Evolutionary conservation across 805 yeast species (phyloP).

Genomic region (Pichia rugopelliculosa): DNA sequence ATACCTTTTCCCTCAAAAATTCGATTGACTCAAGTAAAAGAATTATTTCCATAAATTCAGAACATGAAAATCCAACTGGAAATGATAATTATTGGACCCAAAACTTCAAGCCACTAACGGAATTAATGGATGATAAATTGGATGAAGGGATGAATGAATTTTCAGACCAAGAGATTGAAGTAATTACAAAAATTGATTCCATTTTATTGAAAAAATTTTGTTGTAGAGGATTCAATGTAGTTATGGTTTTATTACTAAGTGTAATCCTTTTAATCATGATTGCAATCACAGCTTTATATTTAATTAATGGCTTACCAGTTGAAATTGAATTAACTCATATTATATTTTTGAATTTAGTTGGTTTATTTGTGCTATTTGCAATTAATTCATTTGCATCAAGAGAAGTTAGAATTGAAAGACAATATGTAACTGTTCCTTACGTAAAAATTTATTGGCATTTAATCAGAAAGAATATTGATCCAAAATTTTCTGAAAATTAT

Average conservation of each 20-base stretch:
- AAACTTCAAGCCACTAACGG: constrained; percentile 1
- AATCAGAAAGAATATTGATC: not conserved
- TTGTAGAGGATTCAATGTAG: constrained; percentile 1
- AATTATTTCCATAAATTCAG: not conserved
- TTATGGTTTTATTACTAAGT: not conserved
- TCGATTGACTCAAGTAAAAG: not conserved
- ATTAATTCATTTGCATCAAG: constrained; percentile 11
- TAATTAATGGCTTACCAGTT: not conserved
- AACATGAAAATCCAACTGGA: not conserved
- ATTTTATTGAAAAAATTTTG: constrained; percentile 5
- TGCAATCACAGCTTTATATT: not conserved
- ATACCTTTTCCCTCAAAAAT: not conserved
- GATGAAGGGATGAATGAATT: not conserved
- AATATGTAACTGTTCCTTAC: constrained; percentile 8
- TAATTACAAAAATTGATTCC: constrained; percentile 5
- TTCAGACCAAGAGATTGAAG: constrained; percentile 3
- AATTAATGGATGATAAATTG: constrained; percentile 1
- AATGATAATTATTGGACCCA: not conserved
- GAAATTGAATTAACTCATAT: constrained; percentile 8
- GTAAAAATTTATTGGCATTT: constrained; percentile 10
- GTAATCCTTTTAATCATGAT: not conserved
- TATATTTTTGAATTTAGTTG: constrained; percentile 8
- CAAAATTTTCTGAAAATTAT: constrained; percentile 4
- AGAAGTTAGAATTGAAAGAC: constrained; percentile 11
- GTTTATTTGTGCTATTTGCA: constrained; percentile 5